Percentiles rank a stretch among this genome's conserved stretches.
These are phyloP conservation scores for Solanum ahanhuiri DNA, from an alignment of 257 asterid species.

Conservation along the genomic window DNA sequence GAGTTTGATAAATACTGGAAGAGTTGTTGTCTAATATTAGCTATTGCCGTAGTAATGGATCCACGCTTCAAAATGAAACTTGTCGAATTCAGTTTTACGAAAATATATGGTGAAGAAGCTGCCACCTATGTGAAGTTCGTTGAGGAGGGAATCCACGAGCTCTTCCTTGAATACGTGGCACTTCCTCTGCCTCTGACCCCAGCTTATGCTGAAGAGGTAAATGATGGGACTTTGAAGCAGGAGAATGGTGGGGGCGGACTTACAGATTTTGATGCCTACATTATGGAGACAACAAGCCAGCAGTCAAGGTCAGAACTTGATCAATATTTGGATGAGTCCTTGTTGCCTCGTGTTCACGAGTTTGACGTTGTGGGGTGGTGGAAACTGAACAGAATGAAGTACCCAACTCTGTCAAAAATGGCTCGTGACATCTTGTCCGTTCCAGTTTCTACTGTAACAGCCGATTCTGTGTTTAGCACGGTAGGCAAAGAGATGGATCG, in stretches of 20 bases:
- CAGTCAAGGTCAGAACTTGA: conserved; percentile 69
- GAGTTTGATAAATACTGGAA: conserved; percentile 77
- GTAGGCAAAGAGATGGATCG: conserved; percentile 80
- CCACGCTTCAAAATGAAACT: conserved; percentile 95
- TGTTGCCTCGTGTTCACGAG: conserved; percentile 77
- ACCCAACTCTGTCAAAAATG: conserved; percentile 90
- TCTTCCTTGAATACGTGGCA: conserved; percentile 62
- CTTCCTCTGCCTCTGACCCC: conserved; percentile 60
- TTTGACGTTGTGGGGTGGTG: conserved; percentile 97
- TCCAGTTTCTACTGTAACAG: conserved; percentile 66
- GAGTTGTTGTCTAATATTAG: conserved; percentile 65
- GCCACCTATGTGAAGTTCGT: conserved; percentile 47
- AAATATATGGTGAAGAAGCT: conserved; percentile 69
- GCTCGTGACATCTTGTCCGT: conserved; percentile 84
- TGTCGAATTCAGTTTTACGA: conserved; percentile 78
- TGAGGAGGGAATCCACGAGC: conserved; percentile 82
- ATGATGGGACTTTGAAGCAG: conserved; percentile 24
- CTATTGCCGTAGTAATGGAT: conserved; percentile 90
- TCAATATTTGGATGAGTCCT: conserved; percentile 89
- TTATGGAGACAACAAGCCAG: conserved; percentile 77
- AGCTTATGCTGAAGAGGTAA: conserved; percentile 40
- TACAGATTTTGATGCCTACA: conserved; percentile 64
- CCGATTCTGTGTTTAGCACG: conserved; percentile 49
- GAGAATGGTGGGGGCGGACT: conserved; percentile 58
- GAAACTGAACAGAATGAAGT: conserved; percentile 70